Evolutionary conservation across 2,329 filamentous ascomycete species (phyloP).

Genomic region (Bipolaris sorokiniana): DNA sequence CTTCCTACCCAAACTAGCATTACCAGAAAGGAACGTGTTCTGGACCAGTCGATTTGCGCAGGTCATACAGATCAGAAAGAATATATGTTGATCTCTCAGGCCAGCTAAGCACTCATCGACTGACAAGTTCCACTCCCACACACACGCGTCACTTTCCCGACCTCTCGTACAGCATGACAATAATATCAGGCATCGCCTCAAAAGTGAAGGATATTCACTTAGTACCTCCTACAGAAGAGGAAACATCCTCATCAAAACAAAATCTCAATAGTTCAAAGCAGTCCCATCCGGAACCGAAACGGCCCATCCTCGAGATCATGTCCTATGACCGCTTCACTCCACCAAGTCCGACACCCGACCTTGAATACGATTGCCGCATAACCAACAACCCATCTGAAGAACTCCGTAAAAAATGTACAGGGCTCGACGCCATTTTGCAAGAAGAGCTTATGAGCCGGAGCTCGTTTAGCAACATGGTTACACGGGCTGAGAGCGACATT

Average conservation of each 20-base stretch:
- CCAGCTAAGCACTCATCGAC: background rate
- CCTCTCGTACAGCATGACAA: background rate
- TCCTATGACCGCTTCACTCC: conserved; percentile 16
- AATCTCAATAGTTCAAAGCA: background rate
- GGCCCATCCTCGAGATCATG: conserved; percentile 12
- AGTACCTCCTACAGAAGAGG: conserved; percentile 9
- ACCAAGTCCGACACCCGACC: conserved; percentile 6
- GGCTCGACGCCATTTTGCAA: conserved; percentile 8
- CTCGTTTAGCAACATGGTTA: conserved; percentile 5
- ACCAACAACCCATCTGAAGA: conserved; percentile 6
- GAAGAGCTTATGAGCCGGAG: conserved; percentile 13
- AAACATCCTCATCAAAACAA: background rate
- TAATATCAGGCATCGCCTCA: conserved; percentile 4
- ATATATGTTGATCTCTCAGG: background rate
- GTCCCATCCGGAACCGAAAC: background rate
- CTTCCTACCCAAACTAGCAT: background rate
- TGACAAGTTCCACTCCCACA: background rate
- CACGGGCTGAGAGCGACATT: conserved; percentile 6
- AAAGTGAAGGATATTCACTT: conserved; percentile 4
- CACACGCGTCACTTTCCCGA: background rate
- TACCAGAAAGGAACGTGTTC: background rate
- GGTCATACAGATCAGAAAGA: background rate
- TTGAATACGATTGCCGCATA: conserved; percentile 17
- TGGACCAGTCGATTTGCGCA: background rate
- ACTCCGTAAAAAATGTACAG: conserved; percentile 7